phyloP scores from a whole-genome alignment of 2,329 filamentous ascomycete species.

The Scytalidium lignicola region DNA sequence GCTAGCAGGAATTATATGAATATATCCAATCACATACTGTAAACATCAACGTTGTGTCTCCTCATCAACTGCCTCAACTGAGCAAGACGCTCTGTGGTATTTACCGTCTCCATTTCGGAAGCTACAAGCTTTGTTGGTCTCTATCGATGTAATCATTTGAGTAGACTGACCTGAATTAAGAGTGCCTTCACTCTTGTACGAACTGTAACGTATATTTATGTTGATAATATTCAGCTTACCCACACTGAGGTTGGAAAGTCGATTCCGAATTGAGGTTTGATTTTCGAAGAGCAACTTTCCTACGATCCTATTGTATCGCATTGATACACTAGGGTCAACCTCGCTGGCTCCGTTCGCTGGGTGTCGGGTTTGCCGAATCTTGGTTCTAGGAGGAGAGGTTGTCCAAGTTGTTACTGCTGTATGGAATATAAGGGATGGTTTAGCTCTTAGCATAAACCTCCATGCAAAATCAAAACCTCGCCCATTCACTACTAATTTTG shows the following conservation, averaged over 20 bases:
- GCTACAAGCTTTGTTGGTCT: background rate
- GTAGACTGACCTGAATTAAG: background rate
- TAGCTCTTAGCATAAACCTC: background rate
- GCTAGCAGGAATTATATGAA: conserved; percentile 13
- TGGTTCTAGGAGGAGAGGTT: background rate
- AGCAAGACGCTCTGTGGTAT: conserved; percentile 72
- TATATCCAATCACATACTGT: conserved; percentile 57
- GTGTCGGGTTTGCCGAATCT: background rate
- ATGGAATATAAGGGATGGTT: background rate
- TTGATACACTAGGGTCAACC: conserved; percentile 3
- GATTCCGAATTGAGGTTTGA: background rate
- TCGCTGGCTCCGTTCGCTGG: background rate
- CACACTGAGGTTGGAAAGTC: background rate
- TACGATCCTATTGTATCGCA: conserved; percentile 10
- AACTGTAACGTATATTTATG: conserved; percentile 6
- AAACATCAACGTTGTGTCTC: conserved; percentile 81
- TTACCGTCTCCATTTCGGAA: conserved; percentile 65
- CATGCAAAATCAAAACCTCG: background rate
- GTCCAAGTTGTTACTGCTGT: background rate
- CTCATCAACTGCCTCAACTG: conserved; percentile 82
- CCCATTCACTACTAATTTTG: background rate
- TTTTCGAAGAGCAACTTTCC: background rate
- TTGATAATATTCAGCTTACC: background rate
- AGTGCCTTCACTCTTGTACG: background rate
- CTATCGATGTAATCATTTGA: background rate